A percentile compares a stretch with the other conserved stretches of the same genome.
Conservation (phyloP, 2,329 filamentous ascomycete genomes). For the Monilinia aucupariae region DNA sequence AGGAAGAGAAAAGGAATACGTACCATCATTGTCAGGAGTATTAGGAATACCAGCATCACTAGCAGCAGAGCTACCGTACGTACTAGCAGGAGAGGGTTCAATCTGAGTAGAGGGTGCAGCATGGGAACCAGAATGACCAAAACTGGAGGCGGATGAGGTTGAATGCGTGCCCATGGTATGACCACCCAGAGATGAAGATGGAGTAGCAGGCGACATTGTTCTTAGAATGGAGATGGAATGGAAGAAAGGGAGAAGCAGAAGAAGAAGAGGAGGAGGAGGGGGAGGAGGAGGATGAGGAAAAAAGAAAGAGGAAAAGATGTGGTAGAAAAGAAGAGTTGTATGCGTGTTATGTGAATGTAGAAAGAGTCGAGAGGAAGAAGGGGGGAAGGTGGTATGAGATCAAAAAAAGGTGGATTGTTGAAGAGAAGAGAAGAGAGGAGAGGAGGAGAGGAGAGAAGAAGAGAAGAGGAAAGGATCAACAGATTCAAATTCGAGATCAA, state of each 20-base stretch:
- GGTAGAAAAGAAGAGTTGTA: no score
- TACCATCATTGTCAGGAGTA: constrained; percentile 26
- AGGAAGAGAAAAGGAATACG: constrained; percentile 2
- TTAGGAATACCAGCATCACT: constrained; percentile 25
- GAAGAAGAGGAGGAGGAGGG: background rate
- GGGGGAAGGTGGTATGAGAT: no score
- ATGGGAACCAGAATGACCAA: background rate
- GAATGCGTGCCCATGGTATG: constrained; percentile 5
- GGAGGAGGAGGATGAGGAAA: background rate
- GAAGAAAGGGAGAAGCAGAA: background rate
- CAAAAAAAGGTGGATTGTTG: no score
- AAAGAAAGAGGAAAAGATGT: background rate
- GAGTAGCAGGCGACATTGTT: constrained; percentile 18
- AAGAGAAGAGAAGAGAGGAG: background rate
- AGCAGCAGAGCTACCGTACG: constrained; percentile 25
- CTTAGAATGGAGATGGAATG: background rate
- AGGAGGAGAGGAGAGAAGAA: background rate
- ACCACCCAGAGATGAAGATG: constrained; percentile 1
- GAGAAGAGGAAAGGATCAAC: constrained; percentile 2
- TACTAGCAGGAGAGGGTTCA: constrained; percentile 30
- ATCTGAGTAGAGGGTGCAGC: constrained; percentile 8
- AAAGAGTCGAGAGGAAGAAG: background rate
- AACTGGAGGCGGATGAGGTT: background rate
- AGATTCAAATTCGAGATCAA: background rate
- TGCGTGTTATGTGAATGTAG: background rate